Base-by-base conservation (phyloP, 2,329 filamentous ascomycete genomes). In the Apiospora sp. region DNA sequence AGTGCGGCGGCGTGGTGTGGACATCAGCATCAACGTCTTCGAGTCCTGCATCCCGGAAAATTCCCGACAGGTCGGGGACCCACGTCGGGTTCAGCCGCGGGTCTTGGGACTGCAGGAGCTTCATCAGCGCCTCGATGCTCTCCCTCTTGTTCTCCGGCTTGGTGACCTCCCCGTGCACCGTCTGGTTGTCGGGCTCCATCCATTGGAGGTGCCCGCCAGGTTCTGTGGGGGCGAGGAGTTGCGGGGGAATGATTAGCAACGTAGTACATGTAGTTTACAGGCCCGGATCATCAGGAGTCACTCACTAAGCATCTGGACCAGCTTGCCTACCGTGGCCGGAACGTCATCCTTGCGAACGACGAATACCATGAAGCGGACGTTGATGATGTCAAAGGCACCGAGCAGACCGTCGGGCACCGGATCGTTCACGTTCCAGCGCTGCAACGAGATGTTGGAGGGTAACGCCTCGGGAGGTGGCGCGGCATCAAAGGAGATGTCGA, bases 401-500 rank as follows among this genome's bases (percentile, higher is more conserved):
- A 75, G 30, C 5, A 77, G 72, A 41, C 76, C 75, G 13, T 76
- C 71, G 0, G 75, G 75, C 7, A 78, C 73, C 1, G 70, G 43
- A 8, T 72, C 48, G 22, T 67, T 74, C 0, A 76, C 64, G 16
- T 61, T 8, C 54, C 54, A 61, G 1, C 12, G 7, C 30, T 22
- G 16, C 2, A 61, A 22, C 8, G 27, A 72, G 6, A 78, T 73
- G 34, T 77, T 78, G 30, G 73, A 67, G 19, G 76, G 75, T 10
- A 78, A 64, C 27, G 58, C 71, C 7, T 74, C 71, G 2, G 19
- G 67, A 3, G 77, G 74, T 7, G 74, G 77, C 24, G 74, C 72
- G 1, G 75, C 75, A 24, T 75, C 68, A 48, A 77, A 72, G 3
- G 77, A 79, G 58, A 79, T 75, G 48, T 79, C 77, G 2, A 79